Base-by-base conservation (phyloP, 176 grass and related monocot genomes). In the Oropetium thomaeum region DNA sequence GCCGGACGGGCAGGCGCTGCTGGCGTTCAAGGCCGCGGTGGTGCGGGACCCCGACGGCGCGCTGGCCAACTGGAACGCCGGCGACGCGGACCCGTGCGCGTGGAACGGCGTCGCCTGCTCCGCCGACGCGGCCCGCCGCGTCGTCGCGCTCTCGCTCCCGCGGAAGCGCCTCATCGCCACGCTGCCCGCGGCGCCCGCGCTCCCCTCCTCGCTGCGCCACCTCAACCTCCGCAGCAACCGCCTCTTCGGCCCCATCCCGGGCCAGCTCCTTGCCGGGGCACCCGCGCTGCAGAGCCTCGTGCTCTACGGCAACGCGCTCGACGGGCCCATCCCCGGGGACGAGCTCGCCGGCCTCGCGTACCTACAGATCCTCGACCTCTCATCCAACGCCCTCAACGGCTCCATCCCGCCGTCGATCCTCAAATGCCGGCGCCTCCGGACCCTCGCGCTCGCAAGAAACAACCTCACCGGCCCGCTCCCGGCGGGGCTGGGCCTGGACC, bases 331-430 rank as follows among this genome's bases (percentile, higher is more conserved):
- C 29, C 91, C 95, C 20, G 25, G n/a, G 25, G n/a, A n/a, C n/a
- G 86, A 92, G 68, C 74, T 98, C 35, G 91, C 86, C 3, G 81
- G 16, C 70, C 89, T 98, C 47, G 45, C 79, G 15, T 86, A 79
- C 89, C 89, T 98, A 62, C 95, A 98, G 81, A 90, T 85, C 67
- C 70, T 98, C 38, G 91, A 98, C 78, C 79, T 98, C 66, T 98
- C 95, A 59, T 63, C 75, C 67, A 98, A 98, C 79, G 54, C 74
- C 28, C 63, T 98, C 71, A 76, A 81, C 49, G 91, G 95, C 54
- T 76, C 89, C 23, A 74, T 98, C 17, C 91, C 95, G 16, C 33
- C 11, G 4, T 75, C 95, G 15, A 68, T 98, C 59, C 14, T 90
- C 48, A 86, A 65, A 71, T 98, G 95, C 79, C 85, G 69, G 23